Percentiles rank a stretch among this genome's conserved stretches.
Evolutionary conservation across 345 rosid genomes (phyloP).

Genomic region (Citrus unshiu): DNA sequence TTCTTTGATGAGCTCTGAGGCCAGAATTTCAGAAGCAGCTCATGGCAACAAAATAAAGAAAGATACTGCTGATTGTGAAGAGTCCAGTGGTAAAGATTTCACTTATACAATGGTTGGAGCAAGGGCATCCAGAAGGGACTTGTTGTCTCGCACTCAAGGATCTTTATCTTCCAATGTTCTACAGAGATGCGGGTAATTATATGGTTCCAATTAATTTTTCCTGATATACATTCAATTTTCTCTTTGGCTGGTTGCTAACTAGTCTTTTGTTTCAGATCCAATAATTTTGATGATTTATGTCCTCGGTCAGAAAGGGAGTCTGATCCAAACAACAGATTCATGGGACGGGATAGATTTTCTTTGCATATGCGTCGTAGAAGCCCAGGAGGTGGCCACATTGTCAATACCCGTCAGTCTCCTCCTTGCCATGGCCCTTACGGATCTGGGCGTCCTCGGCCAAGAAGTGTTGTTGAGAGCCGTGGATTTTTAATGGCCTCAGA

Average conservation of each 20-base stretch:
- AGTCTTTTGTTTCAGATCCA: slow-evolving; percentile 35
- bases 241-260: slow-evolving; percentile 5
- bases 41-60: slow-evolving; percentile 31
- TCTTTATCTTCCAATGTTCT: slow-evolving; percentile 15
- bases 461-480: slow-evolving; percentile 23
- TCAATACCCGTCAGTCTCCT: slow-evolving; percentile 28
- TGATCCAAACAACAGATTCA: slow-evolving; percentile 22
- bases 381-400: slow-evolving; percentile 26
- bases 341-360: slow-evolving; percentile 37
- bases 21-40: slow-evolving; percentile 16
- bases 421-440: slow-evolving; percentile 22
- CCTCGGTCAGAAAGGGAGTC: slow-evolving; percentile 24
- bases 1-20: slow-evolving; percentile 13
- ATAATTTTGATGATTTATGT: slow-evolving; percentile 23
- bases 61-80: slow-evolving; percentile 23
- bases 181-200: slow-evolving; percentile 39
- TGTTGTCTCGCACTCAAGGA: slow-evolving; percentile 22
- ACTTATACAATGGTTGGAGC: slow-evolving; percentile 22
- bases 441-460: slow-evolving; percentile 31
- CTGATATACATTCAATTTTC: background rate
- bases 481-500: slow-evolving; percentile 27
- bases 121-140: slow-evolving; percentile 23
- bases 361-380: slow-evolving; percentile 30
- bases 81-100: slow-evolving; percentile 18
- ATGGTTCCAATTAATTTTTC: background rate